Conservation (phyloP, 805 yeast genomes). For the Yamadazyma takamatsuzukensis region DNA sequence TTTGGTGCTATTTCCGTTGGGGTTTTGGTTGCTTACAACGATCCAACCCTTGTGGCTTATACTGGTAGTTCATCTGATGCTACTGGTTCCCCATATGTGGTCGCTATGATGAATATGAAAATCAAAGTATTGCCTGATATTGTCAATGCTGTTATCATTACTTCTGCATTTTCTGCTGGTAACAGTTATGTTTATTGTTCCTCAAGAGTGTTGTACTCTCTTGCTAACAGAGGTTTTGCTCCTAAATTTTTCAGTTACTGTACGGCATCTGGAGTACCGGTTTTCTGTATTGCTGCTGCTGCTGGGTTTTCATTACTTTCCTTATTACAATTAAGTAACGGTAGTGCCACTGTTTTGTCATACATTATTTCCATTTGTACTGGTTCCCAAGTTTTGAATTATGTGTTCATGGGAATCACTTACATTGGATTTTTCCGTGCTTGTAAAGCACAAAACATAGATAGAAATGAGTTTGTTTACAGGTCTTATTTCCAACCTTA, state of each 20-base stretch:
- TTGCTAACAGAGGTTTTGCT: conserved; percentile 69
- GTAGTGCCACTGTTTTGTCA: conserved; percentile 34
- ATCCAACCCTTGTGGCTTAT: conserved; percentile 13
- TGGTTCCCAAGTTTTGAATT: conserved; percentile 44
- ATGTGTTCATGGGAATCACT: conserved; percentile 42
- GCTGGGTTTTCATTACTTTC: conserved; percentile 14
- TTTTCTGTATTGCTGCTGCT: conserved; percentile 49
- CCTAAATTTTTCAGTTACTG: conserved; percentile 64
- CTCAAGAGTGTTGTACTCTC: conserved; percentile 60
- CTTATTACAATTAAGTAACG: conserved; percentile 25
- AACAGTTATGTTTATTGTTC: conserved; percentile 76
- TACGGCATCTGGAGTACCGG: conserved; percentile 63
- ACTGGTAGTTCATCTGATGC: conserved; percentile 13
- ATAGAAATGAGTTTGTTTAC: conserved; percentile 35
- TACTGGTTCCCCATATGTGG: conserved; percentile 56
- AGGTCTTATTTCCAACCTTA: conserved; percentile 42
- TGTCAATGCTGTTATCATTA: conserved; percentile 71
- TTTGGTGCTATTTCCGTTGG: conserved; percentile 18
- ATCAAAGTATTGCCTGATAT: conserved; percentile 69
- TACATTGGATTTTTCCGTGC: conserved; percentile 45
- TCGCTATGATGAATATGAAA: conserved; percentile 67
- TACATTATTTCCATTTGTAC: conserved; percentile 48
- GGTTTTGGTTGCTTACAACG: conserved; percentile 22
- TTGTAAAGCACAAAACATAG: conserved; percentile 35
- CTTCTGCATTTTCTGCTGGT: conserved; percentile 80